These are phyloP conservation scores for Pyrenopolyporus hunteri DNA, from an alignment of 495 filamentous ascomycete genomes.

Conservation along the genomic window DNA sequence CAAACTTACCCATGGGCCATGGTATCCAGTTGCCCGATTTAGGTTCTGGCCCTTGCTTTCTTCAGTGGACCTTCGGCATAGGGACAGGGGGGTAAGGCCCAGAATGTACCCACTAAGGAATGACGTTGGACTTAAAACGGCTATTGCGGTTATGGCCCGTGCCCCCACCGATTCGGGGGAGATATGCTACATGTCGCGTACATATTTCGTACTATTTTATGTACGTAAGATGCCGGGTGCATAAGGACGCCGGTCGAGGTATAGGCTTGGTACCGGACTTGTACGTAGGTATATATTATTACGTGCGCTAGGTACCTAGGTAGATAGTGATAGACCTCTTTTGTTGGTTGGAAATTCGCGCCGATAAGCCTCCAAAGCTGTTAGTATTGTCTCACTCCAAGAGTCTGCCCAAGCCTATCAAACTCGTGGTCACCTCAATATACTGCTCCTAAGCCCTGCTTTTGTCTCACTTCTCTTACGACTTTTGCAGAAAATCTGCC, in stretches of 20 bases:
- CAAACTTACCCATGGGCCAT: background rate
- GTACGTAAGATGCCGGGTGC: too few species aligned
- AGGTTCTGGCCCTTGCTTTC: constrained; percentile 32
- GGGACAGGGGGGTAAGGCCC: background rate
- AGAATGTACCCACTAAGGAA: constrained; percentile 7
- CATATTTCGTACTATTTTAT: too few species aligned
- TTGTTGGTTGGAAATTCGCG: constrained; percentile 5
- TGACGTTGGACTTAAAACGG: constrained; percentile 14
- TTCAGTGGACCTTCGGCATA: constrained; percentile 16
- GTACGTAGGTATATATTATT: background rate
- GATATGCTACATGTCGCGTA: background rate
- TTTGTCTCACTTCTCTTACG: constrained; percentile 38
- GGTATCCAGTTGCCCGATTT: constrained; percentile 24
- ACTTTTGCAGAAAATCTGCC: constrained; percentile 38
- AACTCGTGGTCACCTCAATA: constrained; percentile 8
- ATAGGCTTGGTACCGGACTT: too few species aligned
- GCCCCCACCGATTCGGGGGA: background rate
- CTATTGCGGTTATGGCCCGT: constrained; percentile 6
- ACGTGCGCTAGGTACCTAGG: background rate
- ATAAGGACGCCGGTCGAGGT: too few species aligned
- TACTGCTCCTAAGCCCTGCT: constrained; percentile 24
- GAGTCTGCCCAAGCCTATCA: constrained; percentile 31
- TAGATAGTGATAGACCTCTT: too few species aligned
- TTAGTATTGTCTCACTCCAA: constrained; percentile 33
- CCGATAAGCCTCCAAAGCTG: constrained; percentile 27